phyloP scores from a whole-genome alignment of 2,329 filamentous ascomycete genomes.

The Nothophoma quercina region DNA sequence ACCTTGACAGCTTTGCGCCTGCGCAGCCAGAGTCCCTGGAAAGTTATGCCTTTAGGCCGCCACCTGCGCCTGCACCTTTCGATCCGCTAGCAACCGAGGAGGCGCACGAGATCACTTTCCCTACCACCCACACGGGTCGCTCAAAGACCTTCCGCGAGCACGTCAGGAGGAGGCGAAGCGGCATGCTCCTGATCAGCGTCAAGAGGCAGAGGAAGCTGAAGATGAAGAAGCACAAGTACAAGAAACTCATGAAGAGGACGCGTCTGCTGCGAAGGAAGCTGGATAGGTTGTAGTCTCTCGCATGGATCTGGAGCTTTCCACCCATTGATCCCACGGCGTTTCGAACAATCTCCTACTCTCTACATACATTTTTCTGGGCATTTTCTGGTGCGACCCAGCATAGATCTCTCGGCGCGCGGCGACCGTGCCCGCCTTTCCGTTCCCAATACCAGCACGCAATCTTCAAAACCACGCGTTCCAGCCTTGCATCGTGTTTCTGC shows the following conservation, averaged over 20 bases:
- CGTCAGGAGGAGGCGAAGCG: slow-evolving; percentile 39
- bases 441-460: slow-evolving; percentile 38
- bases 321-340: slow-evolving; percentile 30
- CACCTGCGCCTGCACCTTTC: slow-evolving; percentile 76
- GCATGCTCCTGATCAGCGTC: slow-evolving; percentile 86
- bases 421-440: slow-evolving; percentile 31
- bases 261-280: slow-evolving; percentile 87
- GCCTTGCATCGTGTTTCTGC: slow-evolving; percentile 41
- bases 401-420: slow-evolving; percentile 37
- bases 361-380: slow-evolving; percentile 26
- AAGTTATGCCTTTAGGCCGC: slow-evolving; percentile 72
- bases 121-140: slow-evolving; percentile 19
- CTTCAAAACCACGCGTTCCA: slow-evolving; percentile 15
- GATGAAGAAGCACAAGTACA: slow-evolving; percentile 99
- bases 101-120: slow-evolving; percentile 23
- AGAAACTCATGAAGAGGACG: slow-evolving; percentile 96
- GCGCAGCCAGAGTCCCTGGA: slow-evolving; percentile 46
- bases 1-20: slow-evolving; percentile 43
- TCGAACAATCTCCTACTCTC: slow-evolving; percentile 39
- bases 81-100: slow-evolving; percentile 37
- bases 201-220: slow-evolving; percentile 91
- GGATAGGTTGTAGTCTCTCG: slow-evolving; percentile 51
- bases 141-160: slow-evolving; percentile 39
- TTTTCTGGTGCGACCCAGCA: slow-evolving; percentile 30
- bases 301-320: slow-evolving; percentile 3